phyloP scores from a whole-genome alignment of 192 early-diverging fungal genomes.

The Gamsiella multidivaricata region DNA sequence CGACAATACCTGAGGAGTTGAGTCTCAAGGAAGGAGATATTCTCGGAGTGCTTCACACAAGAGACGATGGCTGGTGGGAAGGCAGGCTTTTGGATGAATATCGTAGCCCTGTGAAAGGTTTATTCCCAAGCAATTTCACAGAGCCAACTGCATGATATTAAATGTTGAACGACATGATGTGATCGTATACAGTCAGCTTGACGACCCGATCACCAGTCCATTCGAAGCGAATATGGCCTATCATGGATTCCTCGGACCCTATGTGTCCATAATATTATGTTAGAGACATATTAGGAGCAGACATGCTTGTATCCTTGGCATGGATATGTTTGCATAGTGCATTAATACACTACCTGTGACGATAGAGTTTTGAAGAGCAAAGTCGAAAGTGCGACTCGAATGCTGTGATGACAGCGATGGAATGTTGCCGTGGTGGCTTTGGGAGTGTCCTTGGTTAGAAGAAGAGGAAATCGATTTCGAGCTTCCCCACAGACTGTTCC shows the following conservation, averaged over 20 bases:
- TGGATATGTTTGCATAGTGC: too few relatives aligned
- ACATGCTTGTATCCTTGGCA: background rate
- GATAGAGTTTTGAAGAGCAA: constrained; percentile 47
- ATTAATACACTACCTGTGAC: constrained; percentile 26
- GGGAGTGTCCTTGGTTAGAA: background rate
- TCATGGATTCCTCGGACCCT: constrained; percentile 43
- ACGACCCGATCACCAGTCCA: constrained; percentile 63
- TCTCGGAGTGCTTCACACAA: constrained; percentile 55
- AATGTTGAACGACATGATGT: constrained; percentile 71
- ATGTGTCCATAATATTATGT: constrained; percentile 12
- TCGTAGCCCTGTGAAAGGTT: constrained; percentile 30
- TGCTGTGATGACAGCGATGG: constrained; percentile 55
- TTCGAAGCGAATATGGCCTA: constrained; percentile 56
- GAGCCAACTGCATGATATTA: constrained; percentile 47
- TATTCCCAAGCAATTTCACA: constrained; percentile 59
- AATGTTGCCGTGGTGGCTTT: constrained; percentile 7
- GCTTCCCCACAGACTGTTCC: constrained; percentile 24
- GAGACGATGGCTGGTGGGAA: constrained; percentile 71
- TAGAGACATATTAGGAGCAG: background rate
- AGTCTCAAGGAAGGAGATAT: constrained; percentile 60
- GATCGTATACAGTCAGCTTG: constrained; percentile 60
- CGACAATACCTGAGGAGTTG: constrained; percentile 62
- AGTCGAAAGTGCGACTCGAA: constrained; percentile 55
- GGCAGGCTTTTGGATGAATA: constrained; percentile 53
- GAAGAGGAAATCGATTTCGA: constrained; percentile 31